Percentiles rank a stretch among this genome's conserved stretches.
Conservation (phyloP, 1,139 yeast genomes). For the Protomyces inouyei region DNA sequence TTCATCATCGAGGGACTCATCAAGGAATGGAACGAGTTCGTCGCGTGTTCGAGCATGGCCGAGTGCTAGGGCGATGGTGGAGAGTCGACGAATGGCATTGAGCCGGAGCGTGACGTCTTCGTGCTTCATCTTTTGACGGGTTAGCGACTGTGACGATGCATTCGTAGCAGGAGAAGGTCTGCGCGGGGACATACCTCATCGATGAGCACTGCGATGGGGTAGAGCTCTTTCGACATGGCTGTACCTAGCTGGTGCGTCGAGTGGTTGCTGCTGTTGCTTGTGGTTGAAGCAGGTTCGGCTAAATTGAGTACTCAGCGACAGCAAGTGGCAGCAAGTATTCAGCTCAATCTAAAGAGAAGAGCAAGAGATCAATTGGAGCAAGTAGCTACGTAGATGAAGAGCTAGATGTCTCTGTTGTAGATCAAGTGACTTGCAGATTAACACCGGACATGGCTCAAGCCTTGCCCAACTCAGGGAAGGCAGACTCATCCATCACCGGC, state of each 20-base stretch:
- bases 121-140: conserved; percentile 43
- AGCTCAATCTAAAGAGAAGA: too few relatives aligned
- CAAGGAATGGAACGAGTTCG: conserved; percentile 84
- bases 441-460: neutral
- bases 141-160: neutral
- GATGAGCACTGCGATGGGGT: conserved; percentile 92
- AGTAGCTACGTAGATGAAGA: too few relatives aligned
- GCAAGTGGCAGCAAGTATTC: too few relatives aligned
- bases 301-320: too few relatives aligned
- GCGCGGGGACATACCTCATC: conserved; percentile 65
- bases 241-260: too few relatives aligned
- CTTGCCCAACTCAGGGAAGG: conserved; percentile 18
- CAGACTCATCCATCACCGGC: conserved; percentile 30
- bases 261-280: too few relatives aligned
- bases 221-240: conserved; percentile 49
- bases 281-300: too few relatives aligned
- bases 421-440: too few relatives aligned
- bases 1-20: conserved; percentile 95
- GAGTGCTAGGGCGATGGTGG: conserved; percentile 89
- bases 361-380: too few relatives aligned
- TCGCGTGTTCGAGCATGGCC: conserved; percentile 90
- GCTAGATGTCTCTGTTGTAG: too few relatives aligned
- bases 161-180: too few relatives aligned
- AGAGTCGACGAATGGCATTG: conserved; percentile 89
- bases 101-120: conserved; percentile 93